Evolutionary conservation across 23 red algal genomes (phyloP), one percentile per base, ranked within the genome.

Genomic region (Chondrus crispus): DNA sequence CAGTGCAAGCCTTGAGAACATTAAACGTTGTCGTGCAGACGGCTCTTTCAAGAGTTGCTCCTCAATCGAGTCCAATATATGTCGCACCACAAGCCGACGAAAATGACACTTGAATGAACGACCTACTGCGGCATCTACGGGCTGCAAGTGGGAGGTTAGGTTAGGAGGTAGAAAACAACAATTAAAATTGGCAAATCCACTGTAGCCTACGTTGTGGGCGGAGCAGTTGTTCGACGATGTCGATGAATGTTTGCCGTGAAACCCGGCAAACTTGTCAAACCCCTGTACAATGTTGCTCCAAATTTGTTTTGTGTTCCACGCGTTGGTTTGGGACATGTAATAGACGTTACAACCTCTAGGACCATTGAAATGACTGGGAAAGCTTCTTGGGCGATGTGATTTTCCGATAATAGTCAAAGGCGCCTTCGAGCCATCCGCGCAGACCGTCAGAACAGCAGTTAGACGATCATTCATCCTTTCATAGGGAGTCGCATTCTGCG

Each of bases 291-390:
- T 2, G 46, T 57, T 46, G 0, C 24, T 22, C 48, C 1, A 82
- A 50, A 82, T 53, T 29, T 18, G 5, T 51, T 82, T 41, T 20
- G 78, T 82, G 48, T 82, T 82, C 78, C 46, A 82, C 8, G 78
- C 10, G 39, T 82, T 76, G 33, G 24, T 76, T 38, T 76, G 6
- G 39, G 71, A 76, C 28, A 40, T 37, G 11, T 60, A 57, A 2
- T 54, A 82, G 32, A 82, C 32, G 1, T 47, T 6, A 26, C 52
- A 26, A 37, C 40, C 40, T 19, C 11, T 36, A 10, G 12, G 24
- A n/a, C 9, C 9, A 62, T 57, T 47, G 29, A 82, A 82, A 37
- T 82, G 78, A 22, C 46, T 36, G 22, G 46, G 78, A 82, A 82
- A 19, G 43, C 78, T 12, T 58, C 22, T 53, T 57, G 78, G 78